phyloP scores from a whole-genome alignment of 345 rosid genomes.

The Odontarrhena argentea region DNA sequence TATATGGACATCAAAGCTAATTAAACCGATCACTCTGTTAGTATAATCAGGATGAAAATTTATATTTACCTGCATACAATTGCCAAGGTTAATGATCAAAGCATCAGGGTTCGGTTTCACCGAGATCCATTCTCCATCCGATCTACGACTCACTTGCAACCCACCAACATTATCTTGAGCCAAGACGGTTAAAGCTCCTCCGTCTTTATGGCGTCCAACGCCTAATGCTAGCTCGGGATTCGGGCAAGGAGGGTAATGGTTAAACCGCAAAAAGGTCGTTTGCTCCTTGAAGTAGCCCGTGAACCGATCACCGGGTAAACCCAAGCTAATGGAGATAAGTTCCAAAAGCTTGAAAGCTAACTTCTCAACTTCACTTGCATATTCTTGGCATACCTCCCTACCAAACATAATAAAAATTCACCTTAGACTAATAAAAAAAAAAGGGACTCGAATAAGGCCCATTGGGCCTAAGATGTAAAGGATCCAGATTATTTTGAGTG shows the following conservation, averaged over 20 bases:
- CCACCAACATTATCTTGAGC: constrained; percentile 89
- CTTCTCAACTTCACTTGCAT: constrained; percentile 63
- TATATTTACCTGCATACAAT: constrained; percentile 57
- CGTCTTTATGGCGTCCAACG: constrained; percentile 84
- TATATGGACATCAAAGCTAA: not conserved
- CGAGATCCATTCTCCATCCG: constrained; percentile 72
- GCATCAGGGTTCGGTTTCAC: constrained; percentile 59
- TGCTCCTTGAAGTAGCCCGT: constrained; percentile 65
- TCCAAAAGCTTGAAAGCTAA: constrained; percentile 64
- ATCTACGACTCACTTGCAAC: constrained; percentile 64
- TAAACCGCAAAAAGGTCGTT: constrained; percentile 60
- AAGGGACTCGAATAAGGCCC: constrained; percentile 1
- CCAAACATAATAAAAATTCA: not conserved
- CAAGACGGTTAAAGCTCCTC: constrained; percentile 69
- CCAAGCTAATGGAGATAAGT: constrained; percentile 71
- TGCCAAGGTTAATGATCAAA: constrained; percentile 74
- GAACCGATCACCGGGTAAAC: constrained; percentile 53
- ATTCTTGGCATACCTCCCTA: constrained; percentile 74
- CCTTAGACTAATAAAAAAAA: not conserved
- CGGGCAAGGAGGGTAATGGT: constrained; percentile 85
- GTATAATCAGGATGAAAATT: not conserved
- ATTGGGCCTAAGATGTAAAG: constrained; percentile 21
- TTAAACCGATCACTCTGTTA: not conserved
- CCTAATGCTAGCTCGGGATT: constrained; percentile 82
- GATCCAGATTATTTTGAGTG: not conserved